Evolutionary conservation across 1,139 yeast species (phyloP).

Genomic region (Blastobotrys serpentis): DNA sequence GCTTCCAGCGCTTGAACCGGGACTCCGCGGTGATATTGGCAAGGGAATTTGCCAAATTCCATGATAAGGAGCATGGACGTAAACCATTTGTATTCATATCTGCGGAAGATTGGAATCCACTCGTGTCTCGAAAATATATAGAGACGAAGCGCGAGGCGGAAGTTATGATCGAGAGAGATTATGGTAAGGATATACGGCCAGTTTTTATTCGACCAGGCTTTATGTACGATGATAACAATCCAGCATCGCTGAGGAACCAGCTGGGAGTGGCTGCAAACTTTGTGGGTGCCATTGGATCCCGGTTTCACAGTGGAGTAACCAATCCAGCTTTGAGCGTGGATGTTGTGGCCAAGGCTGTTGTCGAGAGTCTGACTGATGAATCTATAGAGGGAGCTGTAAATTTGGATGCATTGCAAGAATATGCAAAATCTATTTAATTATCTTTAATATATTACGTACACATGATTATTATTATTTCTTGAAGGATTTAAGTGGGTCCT

Average conservation of each 20-base stretch:
- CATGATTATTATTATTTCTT: slow-evolving; percentile 28
- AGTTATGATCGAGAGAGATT: slow-evolving; percentile 42
- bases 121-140: slow-evolving; percentile 68
- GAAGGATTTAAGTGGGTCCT: slow-evolving; percentile 73
- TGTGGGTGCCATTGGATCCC: slow-evolving; percentile 34
- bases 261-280: slow-evolving; percentile 17
- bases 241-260: slow-evolving; percentile 18
- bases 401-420: slow-evolving; percentile 44
- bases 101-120: slow-evolving; percentile 66
- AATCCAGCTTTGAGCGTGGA: slow-evolving; percentile 71
- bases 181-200: slow-evolving; percentile 47
- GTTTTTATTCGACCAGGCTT: slow-evolving; percentile 76
- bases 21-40: slow-evolving; percentile 70
- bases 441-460: neutral
- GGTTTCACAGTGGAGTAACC: slow-evolving; percentile 46
- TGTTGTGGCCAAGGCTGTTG: slow-evolving; percentile 59
- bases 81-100: slow-evolving; percentile 70
- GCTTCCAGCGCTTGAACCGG: slow-evolving; percentile 61
- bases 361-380: slow-evolving; percentile 53
- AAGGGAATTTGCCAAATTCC: slow-evolving; percentile 46
- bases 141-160: slow-evolving; percentile 79
- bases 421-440: slow-evolving; percentile 19
- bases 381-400: slow-evolving; percentile 57
- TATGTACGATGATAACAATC: slow-evolving; percentile 60
- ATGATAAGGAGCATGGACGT: slow-evolving; percentile 16